Conservation (phyloP, 1,139 yeast genomes). For the Zygosaccharomyces sapae region DNA sequence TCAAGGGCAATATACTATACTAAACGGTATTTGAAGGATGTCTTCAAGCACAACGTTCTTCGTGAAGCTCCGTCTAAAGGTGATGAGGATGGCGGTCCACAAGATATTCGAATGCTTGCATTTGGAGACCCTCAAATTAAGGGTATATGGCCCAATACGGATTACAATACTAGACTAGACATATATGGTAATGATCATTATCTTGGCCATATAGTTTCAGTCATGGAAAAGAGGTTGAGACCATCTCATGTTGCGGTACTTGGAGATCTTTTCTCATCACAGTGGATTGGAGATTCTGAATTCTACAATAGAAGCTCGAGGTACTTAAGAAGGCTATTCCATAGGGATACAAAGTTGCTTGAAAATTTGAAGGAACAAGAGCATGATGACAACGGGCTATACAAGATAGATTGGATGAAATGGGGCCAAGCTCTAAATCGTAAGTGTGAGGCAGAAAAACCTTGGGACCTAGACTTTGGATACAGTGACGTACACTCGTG, state of each 20-base stretch:
- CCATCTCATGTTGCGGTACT: slow-evolving; percentile 85
- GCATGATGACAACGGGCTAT: slow-evolving; percentile 29
- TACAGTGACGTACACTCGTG: slow-evolving; percentile 64
- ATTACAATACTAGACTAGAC: slow-evolving; percentile 73
- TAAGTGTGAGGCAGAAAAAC: slow-evolving; percentile 38
- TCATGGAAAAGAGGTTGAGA: slow-evolving; percentile 55
- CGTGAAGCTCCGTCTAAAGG: slow-evolving; percentile 9
- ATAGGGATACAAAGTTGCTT: slow-evolving; percentile 24
- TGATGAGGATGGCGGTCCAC: slow-evolving; percentile 15
- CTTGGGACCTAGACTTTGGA: slow-evolving; percentile 47
- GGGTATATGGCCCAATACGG: slow-evolving; percentile 71
- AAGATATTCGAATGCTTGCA: slow-evolving; percentile 63
- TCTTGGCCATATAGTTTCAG: slow-evolving; percentile 72
- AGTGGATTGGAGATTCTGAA: slow-evolving; percentile 89
- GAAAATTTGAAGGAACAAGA: slow-evolving; percentile 17
- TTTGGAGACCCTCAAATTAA: slow-evolving; percentile 97
- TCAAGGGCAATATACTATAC: slow-evolving; percentile 17
- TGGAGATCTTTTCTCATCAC: slow-evolving; percentile 93
- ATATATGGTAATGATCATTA: slow-evolving; percentile 84
- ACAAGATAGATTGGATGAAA: slow-evolving; percentile 37
- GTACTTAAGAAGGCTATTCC: slow-evolving; percentile 59
- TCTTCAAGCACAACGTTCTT: slow-evolving; percentile 16
- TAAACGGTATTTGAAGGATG: slow-evolving; percentile 29
- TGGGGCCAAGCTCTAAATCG: slow-evolving; percentile 49
- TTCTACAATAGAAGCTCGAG: slow-evolving; percentile 74